Conservation (phyloP, 176 grass and related monocot genomes). For the Zoysia pacifica region DNA sequence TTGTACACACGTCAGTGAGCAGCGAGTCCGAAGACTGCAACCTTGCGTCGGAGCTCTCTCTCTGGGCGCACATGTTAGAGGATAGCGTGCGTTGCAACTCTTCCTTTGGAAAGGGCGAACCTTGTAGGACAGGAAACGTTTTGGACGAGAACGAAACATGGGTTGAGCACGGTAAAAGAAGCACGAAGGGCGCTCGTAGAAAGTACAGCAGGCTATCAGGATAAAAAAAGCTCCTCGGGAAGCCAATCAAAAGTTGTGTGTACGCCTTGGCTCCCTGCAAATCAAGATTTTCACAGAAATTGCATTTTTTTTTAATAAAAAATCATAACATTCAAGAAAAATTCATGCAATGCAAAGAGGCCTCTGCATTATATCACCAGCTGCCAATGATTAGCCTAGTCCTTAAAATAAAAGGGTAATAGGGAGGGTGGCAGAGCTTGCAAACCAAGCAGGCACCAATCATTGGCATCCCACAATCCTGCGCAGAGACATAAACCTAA, state of each 20-base stretch:
- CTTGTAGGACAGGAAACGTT: not conserved
- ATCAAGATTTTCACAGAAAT: no score
- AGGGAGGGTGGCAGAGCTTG: conserved; percentile 39
- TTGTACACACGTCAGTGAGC: not conserved
- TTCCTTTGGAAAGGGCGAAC: not conserved
- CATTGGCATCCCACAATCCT: conserved; percentile 43
- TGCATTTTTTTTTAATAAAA: no score
- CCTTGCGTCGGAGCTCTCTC: not conserved
- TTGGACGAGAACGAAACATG: not conserved
- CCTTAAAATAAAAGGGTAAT: conserved; percentile 15
- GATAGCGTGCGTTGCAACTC: not conserved
- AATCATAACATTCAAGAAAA: no score
- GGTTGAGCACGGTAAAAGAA: not conserved
- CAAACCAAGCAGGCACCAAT: conserved; percentile 43
- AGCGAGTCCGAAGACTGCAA: not conserved
- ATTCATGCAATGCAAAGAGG: no score
- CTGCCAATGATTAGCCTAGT: conserved; percentile 22
- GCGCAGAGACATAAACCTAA: conserved; percentile 22
- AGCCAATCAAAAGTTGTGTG: not conserved
- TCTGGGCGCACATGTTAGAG: not conserved
- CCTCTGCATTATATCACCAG: no score
- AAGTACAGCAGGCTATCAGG: not conserved
- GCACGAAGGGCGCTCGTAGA: not conserved
- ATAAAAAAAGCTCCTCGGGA: not conserved
- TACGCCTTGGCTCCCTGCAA: not conserved